A percentile compares a stretch with the other conserved stretches of the same genome.
These are phyloP conservation scores for Neonectria sp. DNA, from an alignment of 2,329 filamentous ascomycete genomes.

Conservation along the genomic window DNA sequence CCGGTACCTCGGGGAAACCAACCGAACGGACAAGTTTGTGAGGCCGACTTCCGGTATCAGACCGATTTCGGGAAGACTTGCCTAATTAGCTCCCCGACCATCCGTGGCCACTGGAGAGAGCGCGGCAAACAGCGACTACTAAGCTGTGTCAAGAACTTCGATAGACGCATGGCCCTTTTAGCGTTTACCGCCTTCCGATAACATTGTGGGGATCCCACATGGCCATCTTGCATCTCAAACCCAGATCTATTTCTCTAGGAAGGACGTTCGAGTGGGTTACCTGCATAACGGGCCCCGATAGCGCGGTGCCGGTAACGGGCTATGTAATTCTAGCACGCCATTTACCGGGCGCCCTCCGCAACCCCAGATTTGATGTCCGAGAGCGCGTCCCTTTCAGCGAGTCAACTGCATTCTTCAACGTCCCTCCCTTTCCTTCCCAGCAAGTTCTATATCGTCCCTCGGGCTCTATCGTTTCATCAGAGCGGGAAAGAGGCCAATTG, in stretches of 20 bases:
- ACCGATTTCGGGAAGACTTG: conserved; percentile 25
- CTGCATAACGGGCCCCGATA: conserved; percentile 36
- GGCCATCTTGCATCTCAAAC: background rate
- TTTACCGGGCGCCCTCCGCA: conserved; percentile 44
- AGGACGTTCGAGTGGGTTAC: conserved; percentile 29
- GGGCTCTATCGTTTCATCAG: background rate
- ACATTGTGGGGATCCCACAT: background rate
- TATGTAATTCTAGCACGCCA: conserved; percentile 51
- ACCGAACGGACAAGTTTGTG: conserved; percentile 8
- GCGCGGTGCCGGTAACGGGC: conserved; percentile 46
- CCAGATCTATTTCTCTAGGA: conserved; percentile 31
- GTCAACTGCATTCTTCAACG: conserved; percentile 3
- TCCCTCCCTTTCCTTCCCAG: conserved; percentile 5
- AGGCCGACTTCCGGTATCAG: conserved; percentile 27
- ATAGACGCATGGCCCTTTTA: conserved; percentile 14
- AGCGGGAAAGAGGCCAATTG: conserved; percentile 4
- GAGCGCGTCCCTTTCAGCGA: conserved; percentile 23
- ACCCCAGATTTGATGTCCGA: conserved; percentile 47
- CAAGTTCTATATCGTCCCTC: conserved; percentile 2
- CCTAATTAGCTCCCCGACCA: conserved; percentile 14
- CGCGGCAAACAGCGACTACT: too few relatives aligned
- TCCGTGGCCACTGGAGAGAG: background rate
- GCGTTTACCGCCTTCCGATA: conserved; percentile 4
- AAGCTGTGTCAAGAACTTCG: background rate
- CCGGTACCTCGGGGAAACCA: conserved; percentile 21